A percentile compares a stretch with the other conserved stretches of the same genome.
Conservation (phyloP, 352 stramenopile genomes). For the Phytophthora sojae region DNA sequence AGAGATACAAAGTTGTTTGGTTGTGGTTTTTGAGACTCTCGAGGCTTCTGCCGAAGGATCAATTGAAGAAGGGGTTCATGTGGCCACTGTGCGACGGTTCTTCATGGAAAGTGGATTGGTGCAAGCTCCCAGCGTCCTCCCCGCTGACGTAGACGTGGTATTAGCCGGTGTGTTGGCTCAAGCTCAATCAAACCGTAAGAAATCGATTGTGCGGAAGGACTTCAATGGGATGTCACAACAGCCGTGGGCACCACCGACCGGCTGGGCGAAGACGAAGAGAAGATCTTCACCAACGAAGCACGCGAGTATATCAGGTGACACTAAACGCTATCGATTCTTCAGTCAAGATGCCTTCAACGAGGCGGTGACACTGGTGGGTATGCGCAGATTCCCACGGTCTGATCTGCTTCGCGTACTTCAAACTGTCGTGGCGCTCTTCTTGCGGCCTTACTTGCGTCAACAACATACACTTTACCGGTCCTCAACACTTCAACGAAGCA, state of each 20-base stretch:
- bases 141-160: constrained; percentile 74
- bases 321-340: constrained; percentile 69
- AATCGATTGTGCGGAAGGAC: constrained; percentile 61
- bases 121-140: constrained; percentile 49
- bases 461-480: constrained; percentile 9
- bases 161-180: constrained; percentile 69
- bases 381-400: constrained; percentile 66
- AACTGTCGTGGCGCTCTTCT: constrained; percentile 58
- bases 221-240: constrained; percentile 30
- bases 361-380: constrained; percentile 66
- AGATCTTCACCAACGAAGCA: constrained; percentile 15
- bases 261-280: constrained; percentile 35
- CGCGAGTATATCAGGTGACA: constrained; percentile 22
- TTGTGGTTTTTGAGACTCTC: constrained; percentile 55
- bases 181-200: constrained; percentile 60
- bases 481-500: constrained; percentile 15
- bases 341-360: constrained; percentile 76
- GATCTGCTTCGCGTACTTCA: constrained; percentile 63
- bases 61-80: constrained; percentile 54
- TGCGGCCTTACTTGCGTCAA: constrained; percentile 48
- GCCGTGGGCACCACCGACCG: constrained; percentile 24
- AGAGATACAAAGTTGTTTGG: constrained; percentile 46
- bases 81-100: constrained; percentile 72
- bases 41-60: constrained; percentile 51
- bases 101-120: constrained; percentile 72